These are phyloP conservation scores for Coniochaeta prunicola DNA, from an alignment of 2,329 filamentous ascomycete species.

Conservation along the genomic window DNA sequence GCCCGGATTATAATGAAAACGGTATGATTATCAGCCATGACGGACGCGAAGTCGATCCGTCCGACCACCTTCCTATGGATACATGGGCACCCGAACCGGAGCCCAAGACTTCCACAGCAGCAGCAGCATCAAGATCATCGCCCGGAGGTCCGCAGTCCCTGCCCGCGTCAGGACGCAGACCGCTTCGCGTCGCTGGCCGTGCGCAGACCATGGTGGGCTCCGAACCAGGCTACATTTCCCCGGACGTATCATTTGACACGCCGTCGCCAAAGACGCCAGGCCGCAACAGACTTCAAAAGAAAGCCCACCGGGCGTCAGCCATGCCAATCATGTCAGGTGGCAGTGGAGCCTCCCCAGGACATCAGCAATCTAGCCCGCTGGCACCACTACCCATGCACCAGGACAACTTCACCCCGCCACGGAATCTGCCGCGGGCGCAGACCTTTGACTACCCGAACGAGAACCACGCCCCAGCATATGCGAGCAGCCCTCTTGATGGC, in stretches of 20 bases:
- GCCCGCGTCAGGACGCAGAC: conserved; percentile 40
- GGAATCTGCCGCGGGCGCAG: conserved; percentile 35
- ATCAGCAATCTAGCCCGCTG: conserved; percentile 38
- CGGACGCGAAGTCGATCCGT: conserved; percentile 71
- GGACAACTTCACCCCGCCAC: conserved; percentile 38
- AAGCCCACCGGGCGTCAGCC: conserved; percentile 37
- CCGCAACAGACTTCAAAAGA: conserved; percentile 61
- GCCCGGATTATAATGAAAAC: conserved; percentile 41
- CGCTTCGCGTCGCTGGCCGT: conserved; percentile 40
- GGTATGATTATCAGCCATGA: conserved; percentile 71
- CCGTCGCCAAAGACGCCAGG: conserved; percentile 23
- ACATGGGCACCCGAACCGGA: conserved; percentile 74
- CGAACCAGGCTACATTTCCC: conserved; percentile 20
- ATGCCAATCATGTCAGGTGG: conserved; percentile 25
- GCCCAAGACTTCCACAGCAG: conserved; percentile 39
- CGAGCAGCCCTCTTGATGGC: conserved; percentile 17
- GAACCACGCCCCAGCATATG: conserved; percentile 35
- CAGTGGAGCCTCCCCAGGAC: conserved; percentile 23
- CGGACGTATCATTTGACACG: conserved; percentile 23
- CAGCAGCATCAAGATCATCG: conserved; percentile 31
- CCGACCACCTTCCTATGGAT: conserved; percentile 70
- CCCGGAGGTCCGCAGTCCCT: conserved; percentile 46
- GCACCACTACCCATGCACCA: conserved; percentile 45
- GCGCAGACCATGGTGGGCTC: conserved; percentile 37
- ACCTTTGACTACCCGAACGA: conserved; percentile 49